Evolutionary conservation across 352 stramenopile genomes (phyloP), one percentile per base, ranked within the genome.

Genomic region (Globisporangium paddicum): DNA sequence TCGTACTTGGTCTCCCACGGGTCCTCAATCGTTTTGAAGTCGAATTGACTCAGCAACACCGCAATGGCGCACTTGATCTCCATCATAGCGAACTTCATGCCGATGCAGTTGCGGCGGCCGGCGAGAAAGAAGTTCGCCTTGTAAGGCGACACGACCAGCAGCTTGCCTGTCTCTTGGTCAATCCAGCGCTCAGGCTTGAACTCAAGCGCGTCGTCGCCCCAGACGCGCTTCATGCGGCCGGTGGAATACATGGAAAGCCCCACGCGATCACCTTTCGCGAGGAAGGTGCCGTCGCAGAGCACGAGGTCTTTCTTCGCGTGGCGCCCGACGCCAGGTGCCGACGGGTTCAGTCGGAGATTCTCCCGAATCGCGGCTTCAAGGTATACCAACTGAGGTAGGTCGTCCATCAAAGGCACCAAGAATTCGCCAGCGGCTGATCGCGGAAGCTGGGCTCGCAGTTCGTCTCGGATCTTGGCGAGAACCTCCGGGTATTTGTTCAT

Each of bases 151-250:
- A n/a, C n/a, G n/a, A n/a, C n/a, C n/a, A n/a, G n/a, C n/a, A 50
- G 23, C 44, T 77, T 83, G 13, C 55, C 64, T 2, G 67, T 83
- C 4, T 56, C 44, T 0, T 62, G 14, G 42, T 87, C 73, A 50
- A 91, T 70, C 76, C 77, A 91, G 8, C 78, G 73, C 34, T 91
- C 76, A 0, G 85, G 80, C 13, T 82, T 82, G 58, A 73, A 89
- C 38, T 73, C 53, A 1, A 67, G 63, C 2, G 75, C 77, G 55
- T 92, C 82, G 1, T 68, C 37, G 0, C 78, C 76, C 83, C 83
- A 93, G 1, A 85, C 58, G 2, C 40, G 62, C 10, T 66, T 58
- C 23, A 74, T 58, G 9, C 78, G 75, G 18, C 61, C 74, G 46
- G 77, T 74, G 1, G 66, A 49, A 55, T 88, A 90, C 35, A 72